phyloP scores from a whole-genome alignment of 208 protist species.

The Leishmania lainsoni region DNA sequence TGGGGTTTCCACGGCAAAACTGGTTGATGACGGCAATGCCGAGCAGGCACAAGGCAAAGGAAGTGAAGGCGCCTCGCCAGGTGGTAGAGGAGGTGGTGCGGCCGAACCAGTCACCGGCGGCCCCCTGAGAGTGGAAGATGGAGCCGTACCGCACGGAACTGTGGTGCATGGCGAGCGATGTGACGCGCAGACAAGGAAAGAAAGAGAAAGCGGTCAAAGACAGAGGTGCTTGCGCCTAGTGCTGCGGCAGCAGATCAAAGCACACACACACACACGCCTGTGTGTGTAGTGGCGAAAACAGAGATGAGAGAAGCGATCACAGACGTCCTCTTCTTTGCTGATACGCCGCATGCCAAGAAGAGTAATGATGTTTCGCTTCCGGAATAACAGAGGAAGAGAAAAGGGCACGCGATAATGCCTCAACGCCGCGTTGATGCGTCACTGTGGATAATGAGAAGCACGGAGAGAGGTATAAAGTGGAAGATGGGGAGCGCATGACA shows the following conservation, averaged over 20 bases:
- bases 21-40: constrained; percentile 75
- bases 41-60: constrained; percentile 41
- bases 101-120: constrained; percentile 67
- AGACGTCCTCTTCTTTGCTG: not conserved
- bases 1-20: constrained; percentile 63
- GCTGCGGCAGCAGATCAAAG: not conserved
- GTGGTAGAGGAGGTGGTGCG: constrained; percentile 16
- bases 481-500: not conserved
- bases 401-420: not conserved
- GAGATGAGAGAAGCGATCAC: not conserved
- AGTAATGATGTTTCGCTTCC: not conserved
- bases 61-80: constrained; percentile 38
- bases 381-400: not conserved
- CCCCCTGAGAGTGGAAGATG: constrained; percentile 37
- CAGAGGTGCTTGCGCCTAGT: not conserved
- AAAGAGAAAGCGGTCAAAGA: not conserved
- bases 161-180: constrained; percentile 6
- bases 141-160: constrained; percentile 1
- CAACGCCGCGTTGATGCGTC: not conserved
- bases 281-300: no score
- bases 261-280: not conserved
- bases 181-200: not conserved
- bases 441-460: not conserved
- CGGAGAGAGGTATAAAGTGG: not conserved
- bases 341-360: not conserved